Conservation (phyloP, 2,329 filamentous ascomycete genomes). For the Chaetomiaceae sp. region DNA sequence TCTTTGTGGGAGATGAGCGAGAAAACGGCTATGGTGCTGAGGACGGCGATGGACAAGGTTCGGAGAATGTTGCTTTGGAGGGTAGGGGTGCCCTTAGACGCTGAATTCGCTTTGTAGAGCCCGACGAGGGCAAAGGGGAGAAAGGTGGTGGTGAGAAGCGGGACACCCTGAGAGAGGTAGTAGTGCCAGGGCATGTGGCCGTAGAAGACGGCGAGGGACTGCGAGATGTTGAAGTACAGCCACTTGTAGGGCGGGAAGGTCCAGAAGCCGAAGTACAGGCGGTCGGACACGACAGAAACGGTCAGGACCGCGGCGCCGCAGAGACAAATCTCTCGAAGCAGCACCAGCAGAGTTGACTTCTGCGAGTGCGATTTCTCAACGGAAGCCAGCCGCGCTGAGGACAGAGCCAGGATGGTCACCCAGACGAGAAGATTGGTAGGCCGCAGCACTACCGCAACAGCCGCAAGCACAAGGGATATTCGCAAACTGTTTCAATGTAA, state of each 20-base stretch:
- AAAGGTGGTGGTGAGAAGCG: constrained; percentile 75
- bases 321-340: constrained; percentile 58
- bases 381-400: constrained; percentile 29
- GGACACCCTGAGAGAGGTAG: constrained; percentile 84
- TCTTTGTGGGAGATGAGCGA: constrained; percentile 91
- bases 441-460: constrained; percentile 74
- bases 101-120: constrained; percentile 46
- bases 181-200: constrained; percentile 88
- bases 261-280: constrained; percentile 76
- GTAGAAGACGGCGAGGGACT: constrained; percentile 87
- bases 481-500: constrained; percentile 40
- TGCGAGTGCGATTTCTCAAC: constrained; percentile 39
- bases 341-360: constrained; percentile 39
- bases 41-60: constrained; percentile 51
- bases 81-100: constrained; percentile 29
- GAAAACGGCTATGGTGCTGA: constrained; percentile 56
- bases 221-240: constrained; percentile 83
- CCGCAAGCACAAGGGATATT: constrained; percentile 66
- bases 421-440: constrained; percentile 89
- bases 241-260: constrained; percentile 84
- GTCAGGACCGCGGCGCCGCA: constrained; percentile 58
- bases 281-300: constrained; percentile 63
- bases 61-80: constrained; percentile 40
- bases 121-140: constrained; percentile 69
- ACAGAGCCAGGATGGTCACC: constrained; percentile 57